Conservation (phyloP, 148 eudicot species). For the Rhododendron kiyosumense region DNA sequence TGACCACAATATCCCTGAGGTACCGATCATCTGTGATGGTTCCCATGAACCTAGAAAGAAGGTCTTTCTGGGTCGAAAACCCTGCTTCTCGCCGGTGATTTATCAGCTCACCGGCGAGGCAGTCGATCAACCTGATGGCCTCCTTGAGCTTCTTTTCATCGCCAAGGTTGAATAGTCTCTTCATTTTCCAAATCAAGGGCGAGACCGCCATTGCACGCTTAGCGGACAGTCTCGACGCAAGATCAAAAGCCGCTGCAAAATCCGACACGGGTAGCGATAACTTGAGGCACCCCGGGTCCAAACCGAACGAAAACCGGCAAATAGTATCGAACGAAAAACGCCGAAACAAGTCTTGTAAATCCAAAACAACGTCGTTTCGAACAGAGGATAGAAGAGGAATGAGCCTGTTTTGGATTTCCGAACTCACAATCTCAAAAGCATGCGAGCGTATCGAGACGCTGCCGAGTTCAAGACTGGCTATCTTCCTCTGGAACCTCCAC, state of each 20-base stretch:
- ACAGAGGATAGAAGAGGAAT: slow-evolving; percentile 17
- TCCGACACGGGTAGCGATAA: slow-evolving; percentile 22
- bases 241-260: slow-evolving; percentile 43
- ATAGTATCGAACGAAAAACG: slow-evolving; percentile 46
- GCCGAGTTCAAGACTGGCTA: slow-evolving; percentile 52
- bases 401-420: slow-evolving; percentile 26
- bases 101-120: slow-evolving; percentile 34
- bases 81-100: slow-evolving; percentile 24
- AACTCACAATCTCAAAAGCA: slow-evolving; percentile 35
- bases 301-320: slow-evolving; percentile 49
- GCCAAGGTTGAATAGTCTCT: slow-evolving; percentile 38
- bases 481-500: slow-evolving; percentile 52
- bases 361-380: not conserved
- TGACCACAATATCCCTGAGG: slow-evolving; percentile 51
- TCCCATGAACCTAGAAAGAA: slow-evolving; percentile 54
- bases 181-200: slow-evolving; percentile 41
- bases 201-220: slow-evolving; percentile 33
- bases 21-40: slow-evolving; percentile 33
- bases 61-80: slow-evolving; percentile 21
- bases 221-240: slow-evolving; percentile 40
- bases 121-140: slow-evolving; percentile 33
- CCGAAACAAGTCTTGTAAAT: slow-evolving; percentile 44
- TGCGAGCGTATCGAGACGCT: slow-evolving; percentile 35
- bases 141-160: slow-evolving; percentile 34
- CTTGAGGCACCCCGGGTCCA: slow-evolving; percentile 27